Conservation (phyloP, 257 asterid species). For the Lycium barbarum region DNA sequence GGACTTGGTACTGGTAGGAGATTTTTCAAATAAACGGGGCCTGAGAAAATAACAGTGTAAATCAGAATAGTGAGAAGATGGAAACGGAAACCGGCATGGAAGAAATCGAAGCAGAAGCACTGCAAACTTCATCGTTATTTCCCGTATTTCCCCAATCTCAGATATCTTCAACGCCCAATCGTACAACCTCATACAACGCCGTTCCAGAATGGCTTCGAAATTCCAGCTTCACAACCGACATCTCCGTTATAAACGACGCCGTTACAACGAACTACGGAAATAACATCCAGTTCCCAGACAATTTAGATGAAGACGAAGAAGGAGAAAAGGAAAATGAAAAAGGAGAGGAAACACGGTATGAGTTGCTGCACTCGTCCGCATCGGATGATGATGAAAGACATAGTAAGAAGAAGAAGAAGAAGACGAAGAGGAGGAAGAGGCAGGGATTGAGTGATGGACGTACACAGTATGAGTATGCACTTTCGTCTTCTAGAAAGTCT, state of each 20-base stretch:
- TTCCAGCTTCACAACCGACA: slow-evolving; percentile 78
- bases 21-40: background rate
- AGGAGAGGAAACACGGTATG: slow-evolving; percentile 50
- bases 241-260: slow-evolving; percentile 74
- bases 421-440: slow-evolving; percentile 51
- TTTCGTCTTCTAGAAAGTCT: slow-evolving; percentile 64
- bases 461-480: slow-evolving; percentile 45
- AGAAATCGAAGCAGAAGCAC: background rate
- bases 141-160: slow-evolving; percentile 49
- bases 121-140: slow-evolving; percentile 59
- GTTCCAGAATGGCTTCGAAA: slow-evolving; percentile 73
- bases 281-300: slow-evolving; percentile 27
- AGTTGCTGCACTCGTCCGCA: slow-evolving; percentile 66
- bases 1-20: background rate
- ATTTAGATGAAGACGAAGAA: slow-evolving; percentile 47
- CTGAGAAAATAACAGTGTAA: background rate
- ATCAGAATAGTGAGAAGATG: background rate
- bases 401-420: slow-evolving; percentile 46
- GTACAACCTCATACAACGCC: slow-evolving; percentile 24
- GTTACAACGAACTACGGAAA: slow-evolving; percentile 43
- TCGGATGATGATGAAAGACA: slow-evolving; percentile 50
- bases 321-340: slow-evolving; percentile 33
- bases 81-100: background rate
- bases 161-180: slow-evolving; percentile 38
- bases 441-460: slow-evolving; percentile 41